Percentiles rank a stretch among this genome's conserved stretches.
Conservation (phyloP, 306 rosid genomes). For the Citrullus mucosospermus region DNA sequence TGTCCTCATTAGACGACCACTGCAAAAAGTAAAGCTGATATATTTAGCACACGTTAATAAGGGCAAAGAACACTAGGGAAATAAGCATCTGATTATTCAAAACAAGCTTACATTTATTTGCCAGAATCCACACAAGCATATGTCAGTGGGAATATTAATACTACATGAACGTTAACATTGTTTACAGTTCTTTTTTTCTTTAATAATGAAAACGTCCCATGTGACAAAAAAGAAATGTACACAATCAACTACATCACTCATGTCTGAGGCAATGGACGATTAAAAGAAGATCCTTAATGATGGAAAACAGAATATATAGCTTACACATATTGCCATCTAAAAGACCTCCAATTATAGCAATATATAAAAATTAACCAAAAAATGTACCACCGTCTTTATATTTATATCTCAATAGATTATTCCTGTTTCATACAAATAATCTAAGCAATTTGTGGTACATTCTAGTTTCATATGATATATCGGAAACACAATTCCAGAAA, state of each 20-base stretch:
- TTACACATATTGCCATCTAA: not conserved
- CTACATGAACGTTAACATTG: not conserved
- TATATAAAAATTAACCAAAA: not conserved
- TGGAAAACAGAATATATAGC: not conserved
- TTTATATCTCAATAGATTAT: not conserved
- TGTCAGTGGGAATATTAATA: not conserved
- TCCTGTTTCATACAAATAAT: not conserved
- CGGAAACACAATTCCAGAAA: not conserved
- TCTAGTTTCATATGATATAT: not conserved
- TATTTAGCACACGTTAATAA: not conserved
- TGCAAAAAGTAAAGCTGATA: conserved; percentile 17
- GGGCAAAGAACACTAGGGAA: not conserved
- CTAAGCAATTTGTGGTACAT: not conserved
- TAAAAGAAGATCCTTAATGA: not conserved
- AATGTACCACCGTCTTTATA: not conserved
- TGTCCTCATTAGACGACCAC: conserved; percentile 80
- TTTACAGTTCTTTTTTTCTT: not conserved
- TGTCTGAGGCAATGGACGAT: not conserved
- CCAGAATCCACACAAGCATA: not conserved
- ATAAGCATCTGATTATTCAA: not conserved
- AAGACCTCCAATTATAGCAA: not conserved
- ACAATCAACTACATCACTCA: not conserved
- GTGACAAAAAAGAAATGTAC: not conserved
- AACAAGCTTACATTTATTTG: not conserved
- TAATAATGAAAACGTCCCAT: not conserved